phyloP scores from a whole-genome alignment of 345 rosid species.

The Laguncularia racemosa region DNA sequence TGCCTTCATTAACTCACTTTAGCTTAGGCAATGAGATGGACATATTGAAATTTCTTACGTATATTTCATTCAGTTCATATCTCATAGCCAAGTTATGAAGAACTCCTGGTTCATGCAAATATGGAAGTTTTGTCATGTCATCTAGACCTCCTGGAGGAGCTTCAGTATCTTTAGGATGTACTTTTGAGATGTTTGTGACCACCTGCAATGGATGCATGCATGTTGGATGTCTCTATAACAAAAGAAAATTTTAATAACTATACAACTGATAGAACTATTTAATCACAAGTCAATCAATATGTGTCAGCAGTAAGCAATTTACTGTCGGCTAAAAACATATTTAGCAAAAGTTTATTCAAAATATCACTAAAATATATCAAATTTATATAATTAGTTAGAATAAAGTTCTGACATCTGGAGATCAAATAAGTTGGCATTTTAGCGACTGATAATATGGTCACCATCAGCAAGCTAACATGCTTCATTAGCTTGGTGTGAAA shows the following conservation, averaged over 20 bases:
- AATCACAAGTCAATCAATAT: neutral
- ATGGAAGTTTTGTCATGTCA: conserved; percentile 99
- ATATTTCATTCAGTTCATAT: conserved; percentile 97
- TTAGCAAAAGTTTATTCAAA: too few species aligned
- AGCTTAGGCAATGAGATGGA: too few species aligned
- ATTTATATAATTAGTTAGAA: too few species aligned
- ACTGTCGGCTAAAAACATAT: too few species aligned
- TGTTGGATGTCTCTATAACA: conserved; percentile 1
- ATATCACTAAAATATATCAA: too few species aligned
- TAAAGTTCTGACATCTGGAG: too few species aligned
- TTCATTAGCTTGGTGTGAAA: neutral
- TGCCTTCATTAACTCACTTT: too few species aligned
- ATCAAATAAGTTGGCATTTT: too few species aligned
- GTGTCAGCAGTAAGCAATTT: too few species aligned
- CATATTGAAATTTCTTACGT: conserved; percentile 38
- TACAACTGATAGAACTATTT: conserved; percentile 3
- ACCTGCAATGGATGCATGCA: conserved; percentile 41
- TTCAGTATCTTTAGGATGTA: conserved; percentile 91
- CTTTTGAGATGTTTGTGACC: conserved; percentile 69
- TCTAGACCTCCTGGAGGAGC: conserved; percentile 98
- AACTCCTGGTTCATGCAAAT: conserved; percentile 98
- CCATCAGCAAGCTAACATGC: too few species aligned
- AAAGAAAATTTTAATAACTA: conserved; percentile 4
- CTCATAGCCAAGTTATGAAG: conserved; percentile 82
- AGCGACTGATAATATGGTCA: too few species aligned